phyloP scores from a whole-genome alignment of 495 filamentous ascomycete genomes.

The Trichoderma parareesei region DNA sequence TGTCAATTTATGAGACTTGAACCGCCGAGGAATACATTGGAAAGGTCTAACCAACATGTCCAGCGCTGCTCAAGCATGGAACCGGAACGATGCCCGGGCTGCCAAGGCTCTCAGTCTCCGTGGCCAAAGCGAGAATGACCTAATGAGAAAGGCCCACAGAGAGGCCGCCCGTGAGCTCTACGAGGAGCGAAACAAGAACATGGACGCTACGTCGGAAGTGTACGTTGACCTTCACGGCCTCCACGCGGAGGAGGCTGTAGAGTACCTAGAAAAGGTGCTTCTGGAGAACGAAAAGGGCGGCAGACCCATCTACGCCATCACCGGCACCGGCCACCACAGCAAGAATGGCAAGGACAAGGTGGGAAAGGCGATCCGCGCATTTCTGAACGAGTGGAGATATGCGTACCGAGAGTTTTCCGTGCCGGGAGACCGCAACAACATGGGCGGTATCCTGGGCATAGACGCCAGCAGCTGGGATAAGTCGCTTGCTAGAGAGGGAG shows the following conservation, averaged over 20 bases:
- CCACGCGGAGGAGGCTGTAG: constrained; percentile 93
- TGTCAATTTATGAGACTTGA: constrained; percentile 10
- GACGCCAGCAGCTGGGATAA: constrained; percentile 87
- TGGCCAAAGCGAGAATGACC: constrained; percentile 91
- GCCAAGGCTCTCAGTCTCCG: constrained; percentile 91
- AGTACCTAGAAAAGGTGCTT: constrained; percentile 83
- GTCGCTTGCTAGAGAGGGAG: constrained; percentile 43
- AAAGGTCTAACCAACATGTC: constrained; percentile 19
- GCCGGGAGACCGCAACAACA: constrained; percentile 79
- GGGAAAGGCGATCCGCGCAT: constrained; percentile 82
- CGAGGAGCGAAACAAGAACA: constrained; percentile 84
- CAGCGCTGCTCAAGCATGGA: constrained; percentile 99
- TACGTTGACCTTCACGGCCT: constrained; percentile 95
- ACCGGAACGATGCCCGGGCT: constrained; percentile 91
- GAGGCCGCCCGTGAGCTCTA: constrained; percentile 89
- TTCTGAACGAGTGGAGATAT: constrained; percentile 93
- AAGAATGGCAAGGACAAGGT: constrained; percentile 99
- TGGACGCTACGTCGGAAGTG: constrained; percentile 54
- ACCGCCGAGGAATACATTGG: not conserved
- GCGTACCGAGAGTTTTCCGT: constrained; percentile 95
- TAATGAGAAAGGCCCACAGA: constrained; percentile 94
- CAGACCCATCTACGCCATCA: constrained; percentile 87
- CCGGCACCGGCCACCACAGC: constrained; percentile 92
- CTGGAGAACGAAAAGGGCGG: constrained; percentile 66
- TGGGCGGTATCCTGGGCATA: constrained; percentile 90